Percentiles rank a stretch among this genome's conserved stretches.
Evolutionary conservation across 352 stramenopile species (phyloP).

Genomic region (Elongisporangium undulatum): DNA sequence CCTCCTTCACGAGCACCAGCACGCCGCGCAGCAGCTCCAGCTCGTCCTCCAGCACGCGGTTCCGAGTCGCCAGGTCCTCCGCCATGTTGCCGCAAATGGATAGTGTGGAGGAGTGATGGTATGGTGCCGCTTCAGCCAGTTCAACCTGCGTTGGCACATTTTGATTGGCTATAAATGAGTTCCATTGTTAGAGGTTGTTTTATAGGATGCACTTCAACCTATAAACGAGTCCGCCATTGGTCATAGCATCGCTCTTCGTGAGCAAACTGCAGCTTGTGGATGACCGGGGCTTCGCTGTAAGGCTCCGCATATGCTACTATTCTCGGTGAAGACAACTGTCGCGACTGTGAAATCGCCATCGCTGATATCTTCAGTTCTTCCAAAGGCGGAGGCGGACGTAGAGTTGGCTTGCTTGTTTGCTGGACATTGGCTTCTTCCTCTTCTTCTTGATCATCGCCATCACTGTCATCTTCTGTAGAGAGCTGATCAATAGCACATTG

Average conservation of each 20-base stretch:
- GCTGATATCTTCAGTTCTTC: neutral
- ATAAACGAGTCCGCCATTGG: neutral
- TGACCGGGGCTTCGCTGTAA: neutral
- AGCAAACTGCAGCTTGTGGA: neutral
- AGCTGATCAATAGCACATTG: neutral
- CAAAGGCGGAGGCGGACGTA: neutral
- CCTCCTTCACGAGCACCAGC: constrained; percentile 21
- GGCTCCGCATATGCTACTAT: neutral
- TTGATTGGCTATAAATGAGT: neutral
- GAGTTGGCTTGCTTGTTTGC: neutral
- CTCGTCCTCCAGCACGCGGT: constrained; percentile 15
- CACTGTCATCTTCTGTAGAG: neutral
- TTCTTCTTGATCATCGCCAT: neutral
- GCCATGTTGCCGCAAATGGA: neutral
- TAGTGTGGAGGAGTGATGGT: neutral
- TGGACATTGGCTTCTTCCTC: neutral
- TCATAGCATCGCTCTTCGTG: neutral
- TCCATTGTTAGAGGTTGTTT: too few relatives aligned
- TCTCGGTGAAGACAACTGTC: neutral
- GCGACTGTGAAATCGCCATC: neutral
- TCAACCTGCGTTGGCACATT: neutral
- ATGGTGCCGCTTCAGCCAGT: neutral
- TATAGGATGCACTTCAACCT: neutral
- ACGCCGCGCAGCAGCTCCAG: constrained; percentile 22
- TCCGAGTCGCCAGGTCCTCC: neutral